Evolutionary conservation across 345 rosid genomes (phyloP).

Genomic region (Salix udensis): DNA sequence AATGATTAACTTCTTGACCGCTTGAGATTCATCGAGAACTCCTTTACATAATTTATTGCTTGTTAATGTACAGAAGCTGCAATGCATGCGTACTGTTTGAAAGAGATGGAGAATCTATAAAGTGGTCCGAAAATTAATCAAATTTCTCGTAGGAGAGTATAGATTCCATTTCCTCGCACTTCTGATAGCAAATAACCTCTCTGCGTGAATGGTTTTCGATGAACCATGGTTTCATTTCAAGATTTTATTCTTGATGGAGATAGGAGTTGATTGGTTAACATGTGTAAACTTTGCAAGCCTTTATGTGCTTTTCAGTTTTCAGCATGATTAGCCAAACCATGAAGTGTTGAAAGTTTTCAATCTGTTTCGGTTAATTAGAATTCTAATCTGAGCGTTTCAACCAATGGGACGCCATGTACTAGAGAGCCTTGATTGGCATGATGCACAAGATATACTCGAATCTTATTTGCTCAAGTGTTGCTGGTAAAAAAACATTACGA

Average conservation of each 20-base stretch:
- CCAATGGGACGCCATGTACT: not conserved
- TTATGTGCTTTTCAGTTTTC: not conserved
- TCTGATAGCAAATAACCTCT: not conserved
- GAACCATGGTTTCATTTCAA: not conserved
- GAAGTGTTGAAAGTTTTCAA: not conserved
- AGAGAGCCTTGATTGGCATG: not conserved
- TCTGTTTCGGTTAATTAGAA: not conserved
- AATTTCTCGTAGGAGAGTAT: too few species aligned
- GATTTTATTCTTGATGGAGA: too few species aligned
- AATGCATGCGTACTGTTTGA: not conserved
- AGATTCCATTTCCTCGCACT: too few species aligned
- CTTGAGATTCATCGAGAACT: not conserved
- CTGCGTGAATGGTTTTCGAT: constrained; percentile 1
- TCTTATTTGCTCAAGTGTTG: not conserved
- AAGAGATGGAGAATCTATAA: not conserved
- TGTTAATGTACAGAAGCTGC: not conserved
- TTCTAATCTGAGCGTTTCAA: not conserved
- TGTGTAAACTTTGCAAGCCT: not conserved
- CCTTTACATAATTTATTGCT: not conserved
- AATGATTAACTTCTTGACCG: not conserved
- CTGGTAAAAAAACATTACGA: too few species aligned
- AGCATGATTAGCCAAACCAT: not conserved
- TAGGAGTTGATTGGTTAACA: too few species aligned
- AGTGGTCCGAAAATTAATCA: too few species aligned
- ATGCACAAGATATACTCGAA: not conserved